Evolutionary conservation across 2,329 filamentous ascomycete species (phyloP), one percentile per base, ranked within the genome.

Genomic region (Ophiostoma novo-ulmi): DNA sequence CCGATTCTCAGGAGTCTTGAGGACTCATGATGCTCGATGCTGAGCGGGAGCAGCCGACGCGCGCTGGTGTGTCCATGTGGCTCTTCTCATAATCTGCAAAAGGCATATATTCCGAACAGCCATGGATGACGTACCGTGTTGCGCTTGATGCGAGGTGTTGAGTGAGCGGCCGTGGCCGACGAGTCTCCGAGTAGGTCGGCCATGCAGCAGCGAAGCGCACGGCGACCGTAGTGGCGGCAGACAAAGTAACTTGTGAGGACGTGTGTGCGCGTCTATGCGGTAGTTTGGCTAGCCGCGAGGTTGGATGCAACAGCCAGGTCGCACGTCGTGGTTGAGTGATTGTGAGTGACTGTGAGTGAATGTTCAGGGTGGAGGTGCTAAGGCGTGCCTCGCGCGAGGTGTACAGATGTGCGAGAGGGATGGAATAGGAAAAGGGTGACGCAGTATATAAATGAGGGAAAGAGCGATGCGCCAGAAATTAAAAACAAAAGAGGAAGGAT

Each of bases 61-160:
- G 17, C 17, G 44, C 17, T 20, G 10, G 3, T n/a, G 4, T 48
- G 3, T 48, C 8, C 17, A 48, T 20, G 44, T 48, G 17, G 44
- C 44, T n/a, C 17, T 20, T 39, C 38, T n/a, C 44, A 7, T 3
- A 20, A 6, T n/a, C 2, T 48, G 17, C 44, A n/a, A 7, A n/a
- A 48, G 20, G 7, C n/a, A 17, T 48, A 8, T n/a, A 48, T 31
- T 52, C 8, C 14, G 26, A 31, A 22, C 10, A 63, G 13, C 20
- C 31, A 20, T 11, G 39, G 41, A 48, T 35, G 6, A 69, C 58
- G 35, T 71, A 75, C 74, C 71, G 74, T 75, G 69, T 75, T 75
- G 70, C 74, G 74, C 69, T 73, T 74, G 71, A 75, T 74, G 69
- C 74, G 74, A 38, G 73, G 70, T 44, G 71, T 31, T 5, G 73